Evolutionary conservation across 139 green algal species (phyloP).

Genomic region (Tetraselmis striata): DNA sequence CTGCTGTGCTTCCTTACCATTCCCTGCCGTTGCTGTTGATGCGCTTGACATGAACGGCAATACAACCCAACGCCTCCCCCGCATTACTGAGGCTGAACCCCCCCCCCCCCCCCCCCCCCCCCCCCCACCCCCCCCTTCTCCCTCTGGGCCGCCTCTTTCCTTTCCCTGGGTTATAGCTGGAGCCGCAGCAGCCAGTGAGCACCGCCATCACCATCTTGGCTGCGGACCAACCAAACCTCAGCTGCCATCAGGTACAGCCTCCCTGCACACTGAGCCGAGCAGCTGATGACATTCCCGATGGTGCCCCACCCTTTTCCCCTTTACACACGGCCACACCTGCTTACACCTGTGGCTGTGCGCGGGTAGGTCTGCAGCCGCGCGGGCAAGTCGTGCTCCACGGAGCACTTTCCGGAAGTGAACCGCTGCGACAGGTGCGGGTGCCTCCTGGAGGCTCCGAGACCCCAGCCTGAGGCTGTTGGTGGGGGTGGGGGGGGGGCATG

Average conservation of each 20-base stretch:
- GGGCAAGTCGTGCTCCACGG: slow-evolving; percentile 25
- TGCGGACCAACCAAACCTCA: not conserved
- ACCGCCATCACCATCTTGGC: not conserved
- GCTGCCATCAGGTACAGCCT: too few relatives aligned
- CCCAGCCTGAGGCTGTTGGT: too few relatives aligned
- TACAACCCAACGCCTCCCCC: not conserved
- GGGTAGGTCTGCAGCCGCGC: slow-evolving; percentile 30
- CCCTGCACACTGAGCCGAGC: too few relatives aligned
- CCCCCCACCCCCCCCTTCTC: too few relatives aligned
- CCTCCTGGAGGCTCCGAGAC: too few relatives aligned
- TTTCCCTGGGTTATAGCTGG: too few relatives aligned
- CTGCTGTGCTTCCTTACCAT: not conserved
- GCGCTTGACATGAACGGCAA: not conserved
- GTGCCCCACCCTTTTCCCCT: not conserved
- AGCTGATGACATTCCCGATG: too few relatives aligned
- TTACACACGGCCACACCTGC: slow-evolving; percentile 41
- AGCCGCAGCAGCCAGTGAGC: not conserved
- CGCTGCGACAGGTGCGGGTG: slow-evolving; percentile 64
- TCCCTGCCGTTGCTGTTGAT: slow-evolving; percentile 11
- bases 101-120: too few relatives aligned
- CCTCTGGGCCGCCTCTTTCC: too few relatives aligned
- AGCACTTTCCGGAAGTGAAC: slow-evolving; percentile 48
- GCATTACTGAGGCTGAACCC: too few relatives aligned
- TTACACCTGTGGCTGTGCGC: slow-evolving; percentile 22
- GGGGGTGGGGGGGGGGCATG: too few relatives aligned